Conservation (phyloP, 2,329 filamentous ascomycete genomes). For the Verticillium albo-atrum region DNA sequence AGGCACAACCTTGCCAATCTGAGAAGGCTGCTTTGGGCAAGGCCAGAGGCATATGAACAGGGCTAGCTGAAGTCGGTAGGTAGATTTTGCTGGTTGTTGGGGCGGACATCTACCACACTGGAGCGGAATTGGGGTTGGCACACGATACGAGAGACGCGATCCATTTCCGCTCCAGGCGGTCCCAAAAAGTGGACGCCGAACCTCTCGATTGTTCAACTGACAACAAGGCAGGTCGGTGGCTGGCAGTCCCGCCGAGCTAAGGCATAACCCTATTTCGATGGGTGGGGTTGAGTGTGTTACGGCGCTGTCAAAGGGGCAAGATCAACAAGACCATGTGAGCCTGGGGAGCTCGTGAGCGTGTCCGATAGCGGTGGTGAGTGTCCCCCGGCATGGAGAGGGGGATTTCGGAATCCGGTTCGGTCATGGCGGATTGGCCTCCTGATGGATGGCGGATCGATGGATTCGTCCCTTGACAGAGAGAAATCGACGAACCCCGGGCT, state of each 20-base stretch:
- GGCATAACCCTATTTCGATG: conserved; percentile 1
- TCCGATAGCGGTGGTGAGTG: background rate
- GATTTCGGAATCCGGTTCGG: background rate
- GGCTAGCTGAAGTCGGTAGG: background rate
- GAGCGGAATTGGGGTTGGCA: background rate
- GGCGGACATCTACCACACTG: background rate
- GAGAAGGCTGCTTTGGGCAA: background rate
- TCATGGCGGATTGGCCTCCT: background rate
- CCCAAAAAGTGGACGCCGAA: background rate
- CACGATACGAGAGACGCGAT: background rate
- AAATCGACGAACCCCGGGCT: background rate
- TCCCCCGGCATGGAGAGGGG: background rate
- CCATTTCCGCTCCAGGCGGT: background rate
- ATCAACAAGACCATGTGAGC: background rate
- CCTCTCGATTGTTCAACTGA: background rate
- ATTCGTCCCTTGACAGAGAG: background rate
- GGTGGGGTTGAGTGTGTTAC: background rate
- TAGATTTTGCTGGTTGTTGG: background rate
- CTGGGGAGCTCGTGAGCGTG: background rate
- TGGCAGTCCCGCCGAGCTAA: background rate
- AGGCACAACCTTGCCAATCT: background rate
- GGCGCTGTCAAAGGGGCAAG: background rate
- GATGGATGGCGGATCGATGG: background rate
- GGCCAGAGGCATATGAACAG: background rate
- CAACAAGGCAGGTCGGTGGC: background rate